These are phyloP conservation scores for Zymoseptoria tritici DNA, from an alignment of 2,329 filamentous ascomycete species.

Conservation along the genomic window DNA sequence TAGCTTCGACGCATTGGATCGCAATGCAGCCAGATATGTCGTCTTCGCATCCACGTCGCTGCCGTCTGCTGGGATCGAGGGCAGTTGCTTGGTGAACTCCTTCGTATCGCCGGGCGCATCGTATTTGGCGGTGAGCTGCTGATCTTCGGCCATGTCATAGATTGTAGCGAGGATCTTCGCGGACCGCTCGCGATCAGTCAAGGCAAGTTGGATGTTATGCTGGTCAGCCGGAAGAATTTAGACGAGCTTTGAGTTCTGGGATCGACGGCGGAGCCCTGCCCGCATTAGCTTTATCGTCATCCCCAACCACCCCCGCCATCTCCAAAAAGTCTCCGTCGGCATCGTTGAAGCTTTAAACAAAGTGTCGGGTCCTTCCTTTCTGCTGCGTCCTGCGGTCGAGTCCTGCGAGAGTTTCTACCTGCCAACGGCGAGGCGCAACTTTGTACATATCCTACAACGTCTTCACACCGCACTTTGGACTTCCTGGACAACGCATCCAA, in stretches of 20 bases:
- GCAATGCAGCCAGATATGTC: slow-evolving; percentile 53
- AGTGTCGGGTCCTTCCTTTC: neutral
- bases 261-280: neutral
- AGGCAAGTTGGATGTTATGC: neutral
- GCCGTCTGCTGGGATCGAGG: slow-evolving; percentile 12
- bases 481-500: neutral
- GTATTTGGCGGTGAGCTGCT: slow-evolving; percentile 22
- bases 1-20: slow-evolving; percentile 48
- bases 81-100: slow-evolving; percentile 19
- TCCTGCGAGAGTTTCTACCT: neutral
- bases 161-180: neutral
- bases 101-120: slow-evolving; percentile 18
- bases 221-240: neutral
- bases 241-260: neutral
- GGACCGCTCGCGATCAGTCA: no score
- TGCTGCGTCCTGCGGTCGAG: neutral
- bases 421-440: neutral
- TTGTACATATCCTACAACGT: neutral
- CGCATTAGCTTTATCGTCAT: neutral
- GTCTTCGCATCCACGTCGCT: slow-evolving; percentile 43
- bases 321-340: neutral
- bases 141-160: neutral
- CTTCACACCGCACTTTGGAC: neutral
- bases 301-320: neutral
- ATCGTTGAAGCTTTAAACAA: neutral